Conservation (phyloP, 1,284 basidiomycete species). For the Fomitopsis schrenkii region DNA sequence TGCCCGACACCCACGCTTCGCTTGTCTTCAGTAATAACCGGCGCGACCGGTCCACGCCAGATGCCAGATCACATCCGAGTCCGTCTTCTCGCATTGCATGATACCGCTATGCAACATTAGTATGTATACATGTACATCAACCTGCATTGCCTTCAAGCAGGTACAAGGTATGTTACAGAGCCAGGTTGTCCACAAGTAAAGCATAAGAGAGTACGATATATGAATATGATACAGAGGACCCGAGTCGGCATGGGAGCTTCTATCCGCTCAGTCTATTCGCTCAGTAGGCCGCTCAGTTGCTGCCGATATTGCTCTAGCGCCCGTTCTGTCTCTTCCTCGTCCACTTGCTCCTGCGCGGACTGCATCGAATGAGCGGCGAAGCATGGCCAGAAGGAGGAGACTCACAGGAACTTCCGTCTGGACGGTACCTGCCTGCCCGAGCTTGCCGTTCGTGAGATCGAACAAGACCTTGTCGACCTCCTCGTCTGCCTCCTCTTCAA, state of each 20-base stretch:
- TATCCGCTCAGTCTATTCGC: slow-evolving; percentile 50
- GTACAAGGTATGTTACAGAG: background rate
- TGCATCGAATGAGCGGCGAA: slow-evolving; percentile 19
- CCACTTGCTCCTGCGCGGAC: slow-evolving; percentile 54
- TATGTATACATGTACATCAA: background rate
- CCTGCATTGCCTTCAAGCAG: background rate
- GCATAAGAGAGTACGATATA: background rate
- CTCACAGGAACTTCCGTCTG: slow-evolving; percentile 78
- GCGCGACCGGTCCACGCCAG: background rate
- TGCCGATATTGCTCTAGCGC: slow-evolving; percentile 86
- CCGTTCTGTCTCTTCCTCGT: slow-evolving; percentile 79
- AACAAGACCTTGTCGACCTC: slow-evolving; percentile 98
- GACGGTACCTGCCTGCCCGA: slow-evolving; percentile 79
- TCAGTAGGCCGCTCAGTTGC: slow-evolving; percentile 82
- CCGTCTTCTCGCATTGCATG: background rate
- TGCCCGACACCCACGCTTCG: background rate
- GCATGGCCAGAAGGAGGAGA: slow-evolving; percentile 12
- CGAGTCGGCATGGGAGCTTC: background rate
- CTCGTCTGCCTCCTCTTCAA: slow-evolving; percentile 95
- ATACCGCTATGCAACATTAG: too few species aligned
- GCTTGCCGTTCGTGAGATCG: slow-evolving; percentile 94
- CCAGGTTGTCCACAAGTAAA: background rate
- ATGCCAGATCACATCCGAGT: background rate
- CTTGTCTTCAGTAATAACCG: background rate
- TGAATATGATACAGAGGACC: background rate